Base-by-base conservation (phyloP, 805 yeast species). In the Candida patagonica region DNA sequence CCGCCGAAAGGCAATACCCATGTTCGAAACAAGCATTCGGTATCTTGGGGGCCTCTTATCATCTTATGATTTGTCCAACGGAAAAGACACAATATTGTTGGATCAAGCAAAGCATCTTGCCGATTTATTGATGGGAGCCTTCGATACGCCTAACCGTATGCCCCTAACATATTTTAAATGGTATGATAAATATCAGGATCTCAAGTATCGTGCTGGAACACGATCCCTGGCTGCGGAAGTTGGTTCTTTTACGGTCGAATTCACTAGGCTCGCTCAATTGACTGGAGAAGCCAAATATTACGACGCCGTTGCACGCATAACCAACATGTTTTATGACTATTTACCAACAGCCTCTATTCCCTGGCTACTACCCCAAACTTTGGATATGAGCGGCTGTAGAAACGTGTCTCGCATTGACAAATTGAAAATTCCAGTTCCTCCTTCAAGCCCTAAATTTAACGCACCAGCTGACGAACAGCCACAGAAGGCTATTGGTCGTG, bases 131-230 rank as follows among this genome's bases (percentile, higher is more conserved):
- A 48, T 75, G 48, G 70, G 73, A 15, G 68, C 78, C 0, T 76
- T 73, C 48, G 80, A 76, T 46, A 74, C 80, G 0, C 78, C 78
- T 12, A 73, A 74, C 46, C 60, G 70, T 32, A 61, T 76, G 59
- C 81, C 81, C 2, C 42, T 70, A 7, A 48, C 71, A 16, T 63
- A 60, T 40, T 73, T 62, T 47, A 56, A 61, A 10, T 71, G 76
- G 70, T 54, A 57, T 21, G 57, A 50, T 21, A 21, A 16, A 15
- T 16, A 35, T 23, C 32, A 34, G 39, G 50, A 42, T 15, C 27
- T 47, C n/a, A 41, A 34, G 27, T 42, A 43, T 10, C 51, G 62
- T 8, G 60, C 65, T 10, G 57, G 59, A 4, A 43, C 48, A 23
- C 43, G 40, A 26, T 41, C 53, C 10, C 61, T 64, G 5, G 47